Percentiles rank a stretch among this genome's conserved stretches.
Evolutionary conservation across 352 stramenopile species (phyloP).

Genomic region (Phytophthora pseudosyringae): DNA sequence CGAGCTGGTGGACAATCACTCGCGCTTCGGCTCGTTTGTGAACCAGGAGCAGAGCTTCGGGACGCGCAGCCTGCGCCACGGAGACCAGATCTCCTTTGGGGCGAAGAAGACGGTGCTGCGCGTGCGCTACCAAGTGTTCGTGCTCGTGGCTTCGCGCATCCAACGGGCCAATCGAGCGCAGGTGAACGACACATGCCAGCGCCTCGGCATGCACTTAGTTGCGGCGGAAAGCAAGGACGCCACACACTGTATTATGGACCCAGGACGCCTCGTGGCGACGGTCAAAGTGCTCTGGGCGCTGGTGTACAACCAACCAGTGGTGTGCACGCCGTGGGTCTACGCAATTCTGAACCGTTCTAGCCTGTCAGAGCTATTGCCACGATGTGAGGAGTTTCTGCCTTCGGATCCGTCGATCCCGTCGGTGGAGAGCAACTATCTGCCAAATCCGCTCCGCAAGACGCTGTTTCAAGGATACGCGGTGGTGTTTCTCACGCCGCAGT

Average conservation of each 20-base stretch:
- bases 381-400: conserved; percentile 80
- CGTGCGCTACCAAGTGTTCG: conserved; percentile 84
- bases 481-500: conserved; percentile 75
- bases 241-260: conserved; percentile 89
- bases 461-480: conserved; percentile 76
- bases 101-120: conserved; percentile 83
- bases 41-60: conserved; percentile 74
- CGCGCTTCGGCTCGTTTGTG: conserved; percentile 89
- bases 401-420: conserved; percentile 61
- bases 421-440: conserved; percentile 71
- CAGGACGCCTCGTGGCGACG: conserved; percentile 79
- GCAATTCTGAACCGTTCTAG: conserved; percentile 77
- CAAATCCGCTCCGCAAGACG: conserved; percentile 77
- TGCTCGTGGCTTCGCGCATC: conserved; percentile 82
- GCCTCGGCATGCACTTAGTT: conserved; percentile 84
- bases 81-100: conserved; percentile 84
- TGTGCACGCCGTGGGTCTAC: conserved; percentile 83
- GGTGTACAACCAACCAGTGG: conserved; percentile 85
- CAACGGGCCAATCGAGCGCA: conserved; percentile 57
- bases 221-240: conserved; percentile 57
- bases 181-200: conserved; percentile 80
- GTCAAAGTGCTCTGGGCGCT: conserved; percentile 89
- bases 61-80: conserved; percentile 58
- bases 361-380: conserved; percentile 73
- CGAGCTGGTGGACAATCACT: conserved; percentile 80